These are phyloP conservation scores for Solanum hybrid DNA, from an alignment of 305 asterid genomes.

Conservation along the genomic window DNA sequence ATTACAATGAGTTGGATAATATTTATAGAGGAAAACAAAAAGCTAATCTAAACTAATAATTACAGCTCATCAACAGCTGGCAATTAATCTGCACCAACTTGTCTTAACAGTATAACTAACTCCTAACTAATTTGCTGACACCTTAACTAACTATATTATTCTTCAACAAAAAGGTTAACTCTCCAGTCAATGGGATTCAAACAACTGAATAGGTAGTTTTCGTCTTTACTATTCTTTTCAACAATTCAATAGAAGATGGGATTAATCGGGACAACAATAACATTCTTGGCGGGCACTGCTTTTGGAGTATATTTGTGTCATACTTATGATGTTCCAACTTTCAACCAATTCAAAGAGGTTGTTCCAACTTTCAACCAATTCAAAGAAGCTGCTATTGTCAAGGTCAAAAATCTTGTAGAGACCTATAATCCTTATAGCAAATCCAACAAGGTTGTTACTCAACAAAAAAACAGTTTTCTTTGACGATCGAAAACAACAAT, in stretches of 20 bases:
- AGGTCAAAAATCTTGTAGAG: neutral
- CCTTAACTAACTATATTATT: too few species aligned
- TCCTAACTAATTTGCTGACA: too few species aligned
- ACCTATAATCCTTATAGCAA: neutral
- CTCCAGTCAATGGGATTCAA: neutral
- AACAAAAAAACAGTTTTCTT: neutral
- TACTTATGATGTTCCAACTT: neutral
- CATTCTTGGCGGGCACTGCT: neutral
- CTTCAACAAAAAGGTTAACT: neutral
- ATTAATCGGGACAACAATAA: neutral
- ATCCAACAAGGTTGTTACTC: neutral
- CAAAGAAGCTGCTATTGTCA: neutral
- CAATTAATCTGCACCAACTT: too few species aligned
- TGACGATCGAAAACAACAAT: neutral
- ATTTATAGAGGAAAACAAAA: too few species aligned
- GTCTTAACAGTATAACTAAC: too few species aligned
- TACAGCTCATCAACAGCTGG: too few species aligned
- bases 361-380: neutral
- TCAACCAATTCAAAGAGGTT: neutral
- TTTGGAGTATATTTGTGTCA: neutral
- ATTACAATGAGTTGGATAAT: too few species aligned
- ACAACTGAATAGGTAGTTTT: neutral
- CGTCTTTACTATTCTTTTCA: neutral
- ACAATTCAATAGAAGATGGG: neutral
- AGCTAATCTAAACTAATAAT: too few species aligned